Conservation (phyloP, 2,329 filamentous ascomycete species). For the Erysiphe pulchra region DNA sequence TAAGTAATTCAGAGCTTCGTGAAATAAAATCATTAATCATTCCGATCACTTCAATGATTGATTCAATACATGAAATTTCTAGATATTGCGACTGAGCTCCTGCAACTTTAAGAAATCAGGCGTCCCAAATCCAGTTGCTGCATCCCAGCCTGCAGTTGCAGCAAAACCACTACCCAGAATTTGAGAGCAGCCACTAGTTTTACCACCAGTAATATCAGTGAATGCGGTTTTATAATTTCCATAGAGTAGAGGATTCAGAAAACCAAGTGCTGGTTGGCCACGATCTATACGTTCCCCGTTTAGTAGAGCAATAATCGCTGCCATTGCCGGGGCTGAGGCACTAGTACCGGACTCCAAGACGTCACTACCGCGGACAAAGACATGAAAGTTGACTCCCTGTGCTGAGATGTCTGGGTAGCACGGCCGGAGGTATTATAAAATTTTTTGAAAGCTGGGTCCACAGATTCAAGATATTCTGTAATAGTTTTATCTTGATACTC, state of each 20-base stretch:
- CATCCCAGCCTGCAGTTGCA: conserved; percentile 16
- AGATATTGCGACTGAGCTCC: not conserved
- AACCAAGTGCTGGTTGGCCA: conserved; percentile 20
- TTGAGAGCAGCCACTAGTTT: conserved; percentile 15
- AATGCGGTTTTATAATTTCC: conserved; percentile 14
- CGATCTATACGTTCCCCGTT: conserved; percentile 32
- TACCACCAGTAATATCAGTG: conserved; percentile 17
- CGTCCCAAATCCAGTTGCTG: conserved; percentile 19
- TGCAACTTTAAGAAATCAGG: conserved; percentile 5
- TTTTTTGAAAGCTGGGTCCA: conserved; percentile 13
- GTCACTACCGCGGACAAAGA: conserved; percentile 14
- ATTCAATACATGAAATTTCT: no score
- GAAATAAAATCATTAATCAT: no score
- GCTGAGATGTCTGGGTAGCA: conserved; percentile 26
- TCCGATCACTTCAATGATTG: no score
- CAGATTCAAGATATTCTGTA: conserved; percentile 18
- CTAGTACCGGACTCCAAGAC: conserved; percentile 22
- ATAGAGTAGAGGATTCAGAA: conserved; percentile 21
- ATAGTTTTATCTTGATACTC: conserved; percentile 18
- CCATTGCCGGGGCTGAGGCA: conserved; percentile 28
- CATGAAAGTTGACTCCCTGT: conserved; percentile 29
- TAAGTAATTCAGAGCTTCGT: no score
- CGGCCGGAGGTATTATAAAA: conserved; percentile 22
- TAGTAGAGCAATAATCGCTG: conserved; percentile 31
- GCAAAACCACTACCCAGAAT: conserved; percentile 2